Evolutionary conservation across 2,329 filamentous ascomycete species (phyloP), one percentile per base, ranked within the genome.

Genomic region (Aspergillus viridinutans): DNA sequence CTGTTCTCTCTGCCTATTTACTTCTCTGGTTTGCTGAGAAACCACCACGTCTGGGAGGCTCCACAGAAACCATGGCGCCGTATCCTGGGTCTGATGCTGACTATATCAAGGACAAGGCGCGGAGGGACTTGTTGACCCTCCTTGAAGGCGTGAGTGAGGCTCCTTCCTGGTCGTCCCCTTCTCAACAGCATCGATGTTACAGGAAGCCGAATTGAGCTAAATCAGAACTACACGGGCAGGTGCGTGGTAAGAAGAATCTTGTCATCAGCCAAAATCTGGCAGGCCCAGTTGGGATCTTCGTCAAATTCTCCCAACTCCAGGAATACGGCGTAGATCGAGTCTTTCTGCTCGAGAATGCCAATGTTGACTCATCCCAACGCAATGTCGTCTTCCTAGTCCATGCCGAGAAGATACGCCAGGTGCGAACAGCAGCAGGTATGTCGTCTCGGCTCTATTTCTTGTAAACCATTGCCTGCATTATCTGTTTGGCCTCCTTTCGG

Each of bases 311-410:
- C 23, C 93, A 90, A 9, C 83, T 97, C 17, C 91, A 97, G 72
- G 94, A 99, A 70, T 97, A 97, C 78, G 95, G 95, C 29, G 92
- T 99, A 65, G 92, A 97, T 75, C 96, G 96, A 75, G 90, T 97
- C 64, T 99, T 97, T 80, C 89, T 97, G 70, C 81, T 99, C 49
- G 94, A 99, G 75, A 97, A 97, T 76, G 85, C 89, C 70, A 97
- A 99, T 76, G 88, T 92, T 74, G 93, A 97, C 75, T 90, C 91
- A 20, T 95, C 89, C 69, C 94, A 97, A 78, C 87, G 90, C 70
- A 99, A 97, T 81, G 86, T 99, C 61, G 85, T 99, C 64, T 99
- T 97, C 77, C 85, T 99, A 65, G 90, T 92, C 20, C 85, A 92
- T 69, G 93, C 92, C 61, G 94, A 97, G 77, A 93, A 90, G 73